Base-by-base conservation (phyloP, 2,329 filamentous ascomycete genomes). In the Cyphellophora attinorum region DNA sequence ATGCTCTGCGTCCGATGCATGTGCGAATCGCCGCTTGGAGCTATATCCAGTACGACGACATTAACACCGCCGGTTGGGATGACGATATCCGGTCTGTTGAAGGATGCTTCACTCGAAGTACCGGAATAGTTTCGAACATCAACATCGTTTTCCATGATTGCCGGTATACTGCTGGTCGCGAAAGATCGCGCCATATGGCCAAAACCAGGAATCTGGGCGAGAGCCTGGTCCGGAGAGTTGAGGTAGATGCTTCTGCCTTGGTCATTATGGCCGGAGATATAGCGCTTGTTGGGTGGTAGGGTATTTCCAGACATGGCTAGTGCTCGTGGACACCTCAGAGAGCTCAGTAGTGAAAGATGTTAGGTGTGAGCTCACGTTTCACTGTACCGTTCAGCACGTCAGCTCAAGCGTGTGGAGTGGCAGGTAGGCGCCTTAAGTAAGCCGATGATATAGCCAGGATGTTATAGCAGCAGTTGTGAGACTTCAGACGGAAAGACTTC, bases 1-100 rank as follows among this genome's bases (percentile, higher is more conserved):
- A 45, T 41, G 25, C 41, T 45, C 10, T 42, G 36, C 13, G 44
- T 47, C 18, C 23, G 39, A 27, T 47, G 44, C 42, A 47, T 38
- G 15, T 15, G n/a, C 29, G 32, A 40, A n/a, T 11, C 27, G 8
- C 29, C 42, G 11, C 44, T 42, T 10, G 44, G 41, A 8, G 19
- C 29, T 34, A 45, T 19, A 34, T 45, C 44, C 17, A 45, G 35
- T 13, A 47, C 33, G 16, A 47, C 19, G 8, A 42, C 30, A 28
- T 47, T 47, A 11, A 31, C 37, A 12, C 44, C 41, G 16, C 19
- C 28, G n/a, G 8, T n/a, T 3, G 39, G 39, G 8, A 40, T 40
- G 14, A 45, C 44, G 15, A 47, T 47, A 11, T 31, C 34, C 8
- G 39, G 28, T 16, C 35, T 18, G 5, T 36, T 35, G 30, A 37